Evolutionary conservation across 805 yeast species (phyloP), one percentile per base, ranked within the genome.

Genomic region (Kluyveromyces siamensis): DNA sequence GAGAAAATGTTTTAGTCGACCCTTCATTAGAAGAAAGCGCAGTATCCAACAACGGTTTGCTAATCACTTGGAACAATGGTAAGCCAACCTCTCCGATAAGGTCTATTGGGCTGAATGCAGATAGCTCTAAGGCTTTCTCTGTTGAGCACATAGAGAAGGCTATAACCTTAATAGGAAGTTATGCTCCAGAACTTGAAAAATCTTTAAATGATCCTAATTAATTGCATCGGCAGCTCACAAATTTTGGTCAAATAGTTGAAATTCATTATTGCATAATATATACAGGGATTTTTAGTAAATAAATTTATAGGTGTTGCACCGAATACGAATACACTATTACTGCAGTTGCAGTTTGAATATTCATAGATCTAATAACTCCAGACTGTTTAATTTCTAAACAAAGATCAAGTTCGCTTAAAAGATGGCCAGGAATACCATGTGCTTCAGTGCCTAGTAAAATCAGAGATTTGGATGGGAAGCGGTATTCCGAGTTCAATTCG

Each of bases 291-390:
- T 67, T 75, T 7, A 75, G 70, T 18, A 11, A 6, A n/a, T 19
- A n/a, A 45, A 45, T 35, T 52, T 55, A 62, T 63, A 64, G 56
- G 50, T 65, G 66, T 44, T 65, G 69, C 2, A 65, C 57, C 1
- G 95, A 81, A 59, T 91, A 90, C 0, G 96, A 93, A 66, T 90
- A 95, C 7, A 89, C 96, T 46, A 90, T 79, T 18, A 90, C 89
- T 0, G 97, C 98, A 0, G 97, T 83, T 1, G 97, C 98, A 0
- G 97, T 90, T 68, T 90, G 98, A 52, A 90, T 90, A 60, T 90
- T 90, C 98, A 90, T 90, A 1, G 96, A 89, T 55, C 98, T 74
- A 39, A 91, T 81, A 16, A 90, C 89, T 14, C 98, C 98, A 39
- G 80, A 83, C 62, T 90, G 98, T 61, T 88, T 87, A 56, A 90